Conservation (phyloP, 2,329 filamentous ascomycete species). For the Ambrosiella cleistominuta region DNA sequence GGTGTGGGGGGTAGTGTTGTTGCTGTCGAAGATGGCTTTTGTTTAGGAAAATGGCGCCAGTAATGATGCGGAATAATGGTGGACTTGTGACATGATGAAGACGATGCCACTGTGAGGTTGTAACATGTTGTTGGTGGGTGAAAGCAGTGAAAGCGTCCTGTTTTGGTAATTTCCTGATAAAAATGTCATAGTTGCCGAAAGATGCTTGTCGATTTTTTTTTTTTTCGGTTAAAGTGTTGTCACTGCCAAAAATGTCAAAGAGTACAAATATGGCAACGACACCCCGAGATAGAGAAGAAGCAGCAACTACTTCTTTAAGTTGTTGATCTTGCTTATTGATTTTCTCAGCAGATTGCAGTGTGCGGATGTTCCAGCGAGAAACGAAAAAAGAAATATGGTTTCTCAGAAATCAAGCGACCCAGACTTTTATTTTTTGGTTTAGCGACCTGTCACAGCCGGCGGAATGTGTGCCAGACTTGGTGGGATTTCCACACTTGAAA, state of each 20-base stretch:
- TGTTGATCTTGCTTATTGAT: too few species aligned
- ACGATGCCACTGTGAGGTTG: not conserved
- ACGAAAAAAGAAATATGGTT: too few species aligned
- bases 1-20: slow-evolving; percentile 1
- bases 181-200: not conserved
- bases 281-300: not conserved
- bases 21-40: slow-evolving; percentile 7
- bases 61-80: not conserved
- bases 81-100: slow-evolving; percentile 5
- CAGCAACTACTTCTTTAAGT: too few species aligned
- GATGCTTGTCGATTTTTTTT: not conserved
- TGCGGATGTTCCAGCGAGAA: too few species aligned
- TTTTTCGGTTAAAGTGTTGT: too few species aligned
- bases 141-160: too few species aligned
- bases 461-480: not conserved
- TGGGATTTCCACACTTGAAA: not conserved
- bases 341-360: too few species aligned
- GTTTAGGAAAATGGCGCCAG: slow-evolving; percentile 1
- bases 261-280: not conserved
- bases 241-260: not conserved
- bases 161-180: not conserved
- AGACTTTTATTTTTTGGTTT: not conserved
- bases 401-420: not conserved
- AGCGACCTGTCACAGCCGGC: not conserved
- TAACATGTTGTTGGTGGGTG: too few species aligned